phyloP scores from a whole-genome alignment of 768 basidiomycete species.

The Leccinum disarticulatum region DNA sequence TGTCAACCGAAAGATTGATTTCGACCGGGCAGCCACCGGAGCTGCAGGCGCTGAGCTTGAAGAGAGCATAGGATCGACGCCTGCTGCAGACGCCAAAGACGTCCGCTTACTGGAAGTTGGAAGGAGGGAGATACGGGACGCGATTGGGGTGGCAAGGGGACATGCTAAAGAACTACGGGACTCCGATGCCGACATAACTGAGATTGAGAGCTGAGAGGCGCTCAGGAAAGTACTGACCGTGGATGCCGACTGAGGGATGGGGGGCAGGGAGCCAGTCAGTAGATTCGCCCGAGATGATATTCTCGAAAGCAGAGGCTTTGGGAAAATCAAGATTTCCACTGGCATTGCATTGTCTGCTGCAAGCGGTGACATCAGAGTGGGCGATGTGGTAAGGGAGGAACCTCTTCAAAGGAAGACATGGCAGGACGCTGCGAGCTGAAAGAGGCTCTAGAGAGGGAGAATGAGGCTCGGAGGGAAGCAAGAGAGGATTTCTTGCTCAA shows the following conservation, averaged over 20 bases:
- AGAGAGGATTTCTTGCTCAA: constrained; percentile 32
- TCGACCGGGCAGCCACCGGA: constrained; percentile 16
- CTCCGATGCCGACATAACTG: constrained; percentile 15
- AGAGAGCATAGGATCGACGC: constrained; percentile 17
- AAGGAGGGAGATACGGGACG: constrained; percentile 26
- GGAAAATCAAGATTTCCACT: not conserved
- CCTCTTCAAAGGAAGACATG: constrained; percentile 17
- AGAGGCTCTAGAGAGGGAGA: constrained; percentile 30
- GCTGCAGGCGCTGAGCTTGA: constrained; percentile 1
- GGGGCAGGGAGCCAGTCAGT: constrained; percentile 14
- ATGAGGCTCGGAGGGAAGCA: constrained; percentile 31
- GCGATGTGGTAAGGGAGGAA: constrained; percentile 31
- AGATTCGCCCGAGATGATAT: constrained; percentile 23
- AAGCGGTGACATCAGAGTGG: constrained; percentile 13
- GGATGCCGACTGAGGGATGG: constrained; percentile 32
- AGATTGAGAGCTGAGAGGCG: constrained; percentile 23
- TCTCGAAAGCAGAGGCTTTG: constrained; percentile 18
- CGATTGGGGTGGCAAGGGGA: constrained; percentile 1
- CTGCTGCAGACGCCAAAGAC: constrained; percentile 27
- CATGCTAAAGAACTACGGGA: constrained; percentile 21
- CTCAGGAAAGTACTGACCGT: constrained; percentile 25
- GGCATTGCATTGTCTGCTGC: not conserved
- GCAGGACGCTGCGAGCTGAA: constrained; percentile 30
- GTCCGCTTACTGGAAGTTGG: constrained; percentile 26
- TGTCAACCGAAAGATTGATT: constrained; percentile 32